Conservation (phyloP, 2,329 filamentous ascomycete genomes). For the Microcyclosporella mali region DNA sequence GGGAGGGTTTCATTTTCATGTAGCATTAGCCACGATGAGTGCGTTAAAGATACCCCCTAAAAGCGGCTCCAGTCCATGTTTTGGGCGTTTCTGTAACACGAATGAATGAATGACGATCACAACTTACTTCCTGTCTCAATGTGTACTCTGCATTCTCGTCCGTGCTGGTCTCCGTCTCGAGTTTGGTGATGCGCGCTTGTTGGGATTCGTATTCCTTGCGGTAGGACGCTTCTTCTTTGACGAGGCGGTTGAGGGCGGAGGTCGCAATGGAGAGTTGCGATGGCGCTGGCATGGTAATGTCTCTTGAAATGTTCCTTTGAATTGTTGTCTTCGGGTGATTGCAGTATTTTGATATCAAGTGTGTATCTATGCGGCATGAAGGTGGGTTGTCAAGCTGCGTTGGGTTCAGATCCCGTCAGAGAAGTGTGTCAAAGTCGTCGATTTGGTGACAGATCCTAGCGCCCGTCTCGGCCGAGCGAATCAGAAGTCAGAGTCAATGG, state of each 20-base stretch:
- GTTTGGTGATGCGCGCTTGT: constrained; percentile 61
- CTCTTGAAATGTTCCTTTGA: background rate
- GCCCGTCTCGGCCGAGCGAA: too few relatives aligned
- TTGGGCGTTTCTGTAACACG: too few relatives aligned
- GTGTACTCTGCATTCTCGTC: constrained; percentile 70
- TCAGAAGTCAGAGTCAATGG: too few relatives aligned
- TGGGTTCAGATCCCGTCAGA: too few relatives aligned
- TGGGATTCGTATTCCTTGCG: constrained; percentile 77
- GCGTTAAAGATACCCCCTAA: too few relatives aligned
- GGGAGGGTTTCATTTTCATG: background rate
- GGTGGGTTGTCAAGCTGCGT: too few relatives aligned
- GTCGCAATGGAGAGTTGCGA: constrained; percentile 73
- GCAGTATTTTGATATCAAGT: constrained; percentile 1
- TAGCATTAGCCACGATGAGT: background rate
- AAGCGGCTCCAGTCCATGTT: too few relatives aligned
- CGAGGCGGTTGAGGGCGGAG: constrained; percentile 69
- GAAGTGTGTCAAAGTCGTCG: too few relatives aligned
- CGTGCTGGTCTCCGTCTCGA: constrained; percentile 52
- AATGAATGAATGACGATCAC: too few relatives aligned
- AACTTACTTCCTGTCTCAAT: constrained; percentile 76
- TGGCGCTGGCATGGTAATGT: constrained; percentile 69
- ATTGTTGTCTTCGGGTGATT: background rate
- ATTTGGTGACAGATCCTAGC: too few relatives aligned
- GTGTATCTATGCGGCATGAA: background rate
- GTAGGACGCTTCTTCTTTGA: constrained; percentile 89